phyloP scores from a whole-genome alignment of 768 basidiomycete genomes.

The Pholiota conissans region DNA sequence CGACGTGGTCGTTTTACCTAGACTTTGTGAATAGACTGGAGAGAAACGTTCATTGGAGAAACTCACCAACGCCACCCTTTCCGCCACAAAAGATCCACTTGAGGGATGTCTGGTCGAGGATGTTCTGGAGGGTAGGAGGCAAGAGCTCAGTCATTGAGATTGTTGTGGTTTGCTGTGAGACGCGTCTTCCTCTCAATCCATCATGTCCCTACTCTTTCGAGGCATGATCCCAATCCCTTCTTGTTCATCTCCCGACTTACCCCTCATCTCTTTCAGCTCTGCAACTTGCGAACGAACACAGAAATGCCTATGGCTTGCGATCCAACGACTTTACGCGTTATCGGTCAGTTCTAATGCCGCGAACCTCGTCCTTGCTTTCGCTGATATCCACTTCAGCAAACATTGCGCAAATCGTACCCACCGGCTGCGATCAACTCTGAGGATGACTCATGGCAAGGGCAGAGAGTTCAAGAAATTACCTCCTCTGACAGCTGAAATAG shows the following conservation, averaged over 20 bases:
- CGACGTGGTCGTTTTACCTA: slow-evolving; percentile 97
- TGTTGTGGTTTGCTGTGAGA: slow-evolving; percentile 24
- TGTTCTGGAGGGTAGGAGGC: slow-evolving; percentile 87
- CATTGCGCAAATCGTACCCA: slow-evolving; percentile 92
- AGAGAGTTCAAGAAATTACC: slow-evolving; percentile 88
- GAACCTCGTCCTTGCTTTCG: background rate
- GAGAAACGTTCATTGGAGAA: background rate
- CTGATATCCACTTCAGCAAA: slow-evolving; percentile 43
- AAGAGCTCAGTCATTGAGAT: slow-evolving; percentile 51
- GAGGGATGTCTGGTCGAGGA: slow-evolving; percentile 88
- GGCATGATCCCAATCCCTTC: slow-evolving; percentile 24
- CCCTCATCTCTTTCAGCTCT: slow-evolving; percentile 53
- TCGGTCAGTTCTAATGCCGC: slow-evolving; percentile 41
- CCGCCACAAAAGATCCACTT: slow-evolving; percentile 99
- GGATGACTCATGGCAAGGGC: slow-evolving; percentile 86
- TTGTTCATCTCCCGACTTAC: slow-evolving; percentile 4
- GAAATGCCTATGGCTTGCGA: slow-evolving; percentile 87
- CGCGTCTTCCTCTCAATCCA: slow-evolving; percentile 15
- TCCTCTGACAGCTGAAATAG: slow-evolving; percentile 59
- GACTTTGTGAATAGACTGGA: slow-evolving; percentile 7
- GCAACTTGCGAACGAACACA: slow-evolving; percentile 83
- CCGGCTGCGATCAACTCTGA: slow-evolving; percentile 79
- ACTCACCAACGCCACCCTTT: slow-evolving; percentile 96
- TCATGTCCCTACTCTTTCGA: slow-evolving; percentile 38
- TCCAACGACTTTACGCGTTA: slow-evolving; percentile 89